Evolutionary conservation across 306 rosid species (phyloP).

Genomic region (Ormosia emarginata): DNA sequence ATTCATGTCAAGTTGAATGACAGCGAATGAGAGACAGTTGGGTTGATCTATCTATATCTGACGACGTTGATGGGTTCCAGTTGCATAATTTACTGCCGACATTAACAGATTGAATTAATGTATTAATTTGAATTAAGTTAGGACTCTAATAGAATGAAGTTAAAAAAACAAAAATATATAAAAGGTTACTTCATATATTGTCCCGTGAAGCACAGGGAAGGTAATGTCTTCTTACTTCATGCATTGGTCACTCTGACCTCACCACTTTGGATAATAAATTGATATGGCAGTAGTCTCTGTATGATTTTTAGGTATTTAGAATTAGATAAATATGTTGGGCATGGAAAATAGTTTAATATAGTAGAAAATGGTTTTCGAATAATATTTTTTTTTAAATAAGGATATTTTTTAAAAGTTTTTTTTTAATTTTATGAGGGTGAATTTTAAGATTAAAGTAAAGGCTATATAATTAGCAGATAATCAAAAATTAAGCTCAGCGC

Average conservation of each 20-base stretch:
- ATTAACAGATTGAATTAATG: background rate
- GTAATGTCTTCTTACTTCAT: slow-evolving; percentile 23
- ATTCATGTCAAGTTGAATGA: background rate
- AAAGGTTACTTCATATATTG: background rate
- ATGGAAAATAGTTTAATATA: background rate
- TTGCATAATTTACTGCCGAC: background rate
- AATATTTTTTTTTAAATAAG: background rate
- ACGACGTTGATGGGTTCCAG: background rate
- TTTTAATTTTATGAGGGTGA: too few species aligned
- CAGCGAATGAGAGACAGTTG: background rate
- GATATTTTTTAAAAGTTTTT: background rate
- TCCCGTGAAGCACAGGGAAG: background rate
- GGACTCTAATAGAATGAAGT: too few species aligned
- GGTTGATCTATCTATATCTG: background rate
- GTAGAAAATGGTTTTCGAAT: background rate
- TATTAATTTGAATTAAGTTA: background rate
- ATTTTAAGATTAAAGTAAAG: too few species aligned
- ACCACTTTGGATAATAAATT: background rate
- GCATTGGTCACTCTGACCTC: slow-evolving; percentile 22
- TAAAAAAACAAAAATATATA: background rate
- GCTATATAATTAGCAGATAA: too few species aligned
- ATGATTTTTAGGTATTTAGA: background rate
- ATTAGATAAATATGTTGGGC: background rate
- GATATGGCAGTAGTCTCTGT: too few species aligned
- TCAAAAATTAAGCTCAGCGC: too few species aligned